These are phyloP conservation scores for Athelia psychrophila DNA, from an alignment of 1,284 basidiomycete species.

Conservation along the genomic window DNA sequence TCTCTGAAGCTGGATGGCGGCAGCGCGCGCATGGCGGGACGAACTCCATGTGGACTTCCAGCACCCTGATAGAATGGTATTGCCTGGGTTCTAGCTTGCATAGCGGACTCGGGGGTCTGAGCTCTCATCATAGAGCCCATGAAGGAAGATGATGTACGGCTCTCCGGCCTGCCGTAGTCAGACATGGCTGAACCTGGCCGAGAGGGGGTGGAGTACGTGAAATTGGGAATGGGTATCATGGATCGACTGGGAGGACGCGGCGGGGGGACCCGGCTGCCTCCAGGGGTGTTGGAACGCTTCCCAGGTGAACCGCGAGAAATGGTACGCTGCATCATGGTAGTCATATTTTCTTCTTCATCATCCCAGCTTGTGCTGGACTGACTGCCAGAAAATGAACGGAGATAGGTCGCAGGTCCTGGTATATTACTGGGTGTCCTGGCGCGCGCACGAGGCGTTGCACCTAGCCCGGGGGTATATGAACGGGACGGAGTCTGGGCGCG, in stretches of 20 bases:
- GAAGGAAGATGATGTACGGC: conserved; percentile 45
- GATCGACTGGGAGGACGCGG: conserved; percentile 79
- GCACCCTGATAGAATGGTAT: conserved; percentile 49
- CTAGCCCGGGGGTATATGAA: conserved; percentile 31
- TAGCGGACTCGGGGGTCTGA: conserved; percentile 65
- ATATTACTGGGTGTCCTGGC: conserved; percentile 77
- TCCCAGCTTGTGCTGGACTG: conserved; percentile 44
- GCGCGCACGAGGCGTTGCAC: conserved; percentile 54
- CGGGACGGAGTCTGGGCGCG: conserved; percentile 25
- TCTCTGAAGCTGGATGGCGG: conserved; percentile 80
- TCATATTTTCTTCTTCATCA: conserved; percentile 38
- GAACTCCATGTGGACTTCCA: conserved; percentile 31
- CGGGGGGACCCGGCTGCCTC: conserved; percentile 39
- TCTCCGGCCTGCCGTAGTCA: conserved; percentile 52
- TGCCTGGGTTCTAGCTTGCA: conserved; percentile 55
- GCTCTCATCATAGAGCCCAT: conserved; percentile 45
- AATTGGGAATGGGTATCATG: conserved; percentile 74
- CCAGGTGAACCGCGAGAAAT: conserved; percentile 60
- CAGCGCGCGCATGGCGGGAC: conserved; percentile 34
- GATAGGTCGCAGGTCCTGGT: conserved; percentile 52
- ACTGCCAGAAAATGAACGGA: conserved; percentile 46
- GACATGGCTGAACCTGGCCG: conserved; percentile 72
- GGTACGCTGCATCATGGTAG: conserved; percentile 52
- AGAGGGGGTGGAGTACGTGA: conserved; percentile 68
- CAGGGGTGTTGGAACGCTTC: conserved; percentile 33